Conservation (phyloP, 2,329 filamentous ascomycete species). For the Alternaria panax region DNA sequence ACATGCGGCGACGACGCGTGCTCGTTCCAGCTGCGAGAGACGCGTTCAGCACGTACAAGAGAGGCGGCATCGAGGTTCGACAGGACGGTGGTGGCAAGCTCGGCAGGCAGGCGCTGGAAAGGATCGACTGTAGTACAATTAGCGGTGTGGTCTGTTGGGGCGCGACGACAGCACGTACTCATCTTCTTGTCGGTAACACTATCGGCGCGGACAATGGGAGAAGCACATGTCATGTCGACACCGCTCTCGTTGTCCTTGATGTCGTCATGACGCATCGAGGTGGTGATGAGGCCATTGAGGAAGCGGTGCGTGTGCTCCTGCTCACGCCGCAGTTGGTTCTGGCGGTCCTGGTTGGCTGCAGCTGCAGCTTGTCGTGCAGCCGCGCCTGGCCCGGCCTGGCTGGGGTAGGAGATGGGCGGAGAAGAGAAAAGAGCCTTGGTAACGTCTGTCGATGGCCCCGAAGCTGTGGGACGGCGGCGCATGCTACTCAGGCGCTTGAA, state of each 20-base stretch:
- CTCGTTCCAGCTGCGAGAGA: conserved; percentile 65
- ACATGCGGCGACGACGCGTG: conserved; percentile 65
- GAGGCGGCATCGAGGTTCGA: conserved; percentile 66
- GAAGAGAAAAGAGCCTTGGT: conserved; percentile 21
- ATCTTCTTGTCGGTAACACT: conserved; percentile 45
- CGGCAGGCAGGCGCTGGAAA: conserved; percentile 62
- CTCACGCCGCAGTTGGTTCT: conserved; percentile 38
- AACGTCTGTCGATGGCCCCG: conserved; percentile 35
- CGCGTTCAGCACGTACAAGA: conserved; percentile 62
- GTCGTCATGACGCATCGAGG: conserved; percentile 29
- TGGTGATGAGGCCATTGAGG: conserved; percentile 34
- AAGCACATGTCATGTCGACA: conserved; percentile 48
- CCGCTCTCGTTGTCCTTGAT: conserved; percentile 50
- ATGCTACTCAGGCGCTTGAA: conserved; percentile 44
- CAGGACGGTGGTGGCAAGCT: conserved; percentile 66
- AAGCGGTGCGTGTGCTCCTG: conserved; percentile 46
- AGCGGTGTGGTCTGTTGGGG: conserved; percentile 6
- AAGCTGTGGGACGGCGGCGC: conserved; percentile 40
- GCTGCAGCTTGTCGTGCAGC: conserved; percentile 48
- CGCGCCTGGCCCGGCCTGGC: conserved; percentile 28
- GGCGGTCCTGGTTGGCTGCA: conserved; percentile 45
- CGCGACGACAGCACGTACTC: conserved; percentile 32
- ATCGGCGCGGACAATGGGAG: conserved; percentile 42
- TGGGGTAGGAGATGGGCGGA: conserved; percentile 29
- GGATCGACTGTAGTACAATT: conserved; percentile 56